Evolutionary conservation across 371 early-diverging fungal species (phyloP), one percentile per base, ranked within the genome.

Genomic region (Mucor plumbeus): DNA sequence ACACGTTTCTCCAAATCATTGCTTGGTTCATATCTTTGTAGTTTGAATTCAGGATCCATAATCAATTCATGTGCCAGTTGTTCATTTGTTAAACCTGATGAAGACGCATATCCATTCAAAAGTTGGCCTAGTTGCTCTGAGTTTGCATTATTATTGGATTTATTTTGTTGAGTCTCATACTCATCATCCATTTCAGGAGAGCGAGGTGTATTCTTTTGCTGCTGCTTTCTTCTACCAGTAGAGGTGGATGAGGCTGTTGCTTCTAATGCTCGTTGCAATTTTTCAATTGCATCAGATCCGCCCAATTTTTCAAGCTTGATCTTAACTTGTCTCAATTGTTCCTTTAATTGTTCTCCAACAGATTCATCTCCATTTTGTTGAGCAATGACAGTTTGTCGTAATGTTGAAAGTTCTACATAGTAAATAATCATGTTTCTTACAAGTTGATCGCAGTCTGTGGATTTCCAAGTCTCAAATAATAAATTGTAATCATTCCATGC

Each of bases 31-130:
- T 61, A 61, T 61, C 77, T 78, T 47, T 76, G 58, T 14, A 93
- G 63, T 40, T 82, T 72, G 70, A 92, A 94, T 19, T 92, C 87
- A 7, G 93, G 94, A 69, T 93, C 86, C 74, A 92, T 65, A 58
- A 91, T 82, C 39, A 94, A 71, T 73, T 94, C 93, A 73, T 94
- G 94, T 0, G 92, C 92, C 54, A 94, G 72, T 71, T 88, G 81
- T 35, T 88, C 89, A 70, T 92, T 93, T 17, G 83, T 79, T 13
- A 86, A 17, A 6, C 19, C 33, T 11, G 66, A 44, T 17, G 63
- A 26, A 59, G 9, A 61, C 1, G 69, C 60, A 54, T 68, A 79
- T 0, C 73, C 68, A 21, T 62, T 62, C 15, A 82, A 53, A 21
- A 82, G 40, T 47, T 68, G 67, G 9, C 48, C 55, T 38, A 82